A percentile compares a stretch with the other conserved stretches of the same genome.
Conservation (phyloP, 345 rosid species). For the Populus davidiana region DNA sequence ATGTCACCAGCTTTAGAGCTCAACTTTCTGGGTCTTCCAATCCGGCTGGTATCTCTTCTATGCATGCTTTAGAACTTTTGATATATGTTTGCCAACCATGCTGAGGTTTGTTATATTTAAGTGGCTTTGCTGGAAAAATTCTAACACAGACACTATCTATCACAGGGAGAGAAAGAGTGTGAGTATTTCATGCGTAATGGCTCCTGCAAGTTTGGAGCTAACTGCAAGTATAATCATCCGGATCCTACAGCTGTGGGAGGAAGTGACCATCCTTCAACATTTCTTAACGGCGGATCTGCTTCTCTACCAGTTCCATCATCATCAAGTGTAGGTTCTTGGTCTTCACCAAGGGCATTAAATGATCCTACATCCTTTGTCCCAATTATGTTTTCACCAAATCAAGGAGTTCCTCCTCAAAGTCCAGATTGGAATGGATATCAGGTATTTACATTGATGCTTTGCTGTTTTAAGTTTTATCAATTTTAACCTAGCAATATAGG, state of each 20-base stretch:
- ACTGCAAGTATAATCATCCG: slow-evolving; percentile 91
- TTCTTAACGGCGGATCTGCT: slow-evolving; percentile 55
- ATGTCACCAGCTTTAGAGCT: slow-evolving; percentile 45
- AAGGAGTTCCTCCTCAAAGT: slow-evolving; percentile 52
- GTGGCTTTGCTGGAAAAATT: neutral
- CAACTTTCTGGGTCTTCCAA: slow-evolving; percentile 87
- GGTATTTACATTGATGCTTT: slow-evolving; percentile 33
- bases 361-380: slow-evolving; percentile 60
- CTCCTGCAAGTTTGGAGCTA: slow-evolving; percentile 82
- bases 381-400: slow-evolving; percentile 54
- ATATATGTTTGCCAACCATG: neutral
- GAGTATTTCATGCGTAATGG: slow-evolving; percentile 91
- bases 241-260: slow-evolving; percentile 64
- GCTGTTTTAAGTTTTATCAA: neutral
- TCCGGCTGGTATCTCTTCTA: slow-evolving; percentile 51
- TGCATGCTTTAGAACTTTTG: neutral
- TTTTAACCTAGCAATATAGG: neutral
- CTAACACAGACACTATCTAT: slow-evolving; percentile 5
- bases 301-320: slow-evolving; percentile 47
- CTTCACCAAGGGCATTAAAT: slow-evolving; percentile 52
- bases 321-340: slow-evolving; percentile 58
- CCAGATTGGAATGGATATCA: slow-evolving; percentile 88
- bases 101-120: neutral
- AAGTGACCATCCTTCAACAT: slow-evolving; percentile 45
- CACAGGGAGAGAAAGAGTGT: slow-evolving; percentile 79